Base-by-base conservation (phyloP, 2,329 filamentous ascomycete genomes). In the Plenodomus lindquistii region DNA sequence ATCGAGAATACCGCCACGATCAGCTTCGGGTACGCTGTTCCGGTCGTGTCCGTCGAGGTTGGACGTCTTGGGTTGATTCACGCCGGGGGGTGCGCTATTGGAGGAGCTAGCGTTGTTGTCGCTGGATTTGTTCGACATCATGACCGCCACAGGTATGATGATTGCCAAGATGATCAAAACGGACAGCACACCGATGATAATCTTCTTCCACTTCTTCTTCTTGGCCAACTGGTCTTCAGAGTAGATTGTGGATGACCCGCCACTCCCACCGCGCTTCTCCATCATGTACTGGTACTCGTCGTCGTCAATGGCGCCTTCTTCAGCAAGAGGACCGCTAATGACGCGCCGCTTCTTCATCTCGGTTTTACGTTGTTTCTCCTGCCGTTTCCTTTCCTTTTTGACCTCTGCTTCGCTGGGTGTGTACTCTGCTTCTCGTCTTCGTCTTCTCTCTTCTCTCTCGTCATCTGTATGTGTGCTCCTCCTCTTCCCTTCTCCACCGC, bases 1-100 rank as follows among this genome's bases (percentile, higher is more conserved):
- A 66, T 99, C 92, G 17, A 96, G 79, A 54, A 88, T 86, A 2
- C 88, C 89, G 13, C 85, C 90, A 70, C 83, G 85, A 62, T 84
- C 91, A 52, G 79, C 79, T 47, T 76, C 74, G 1, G 77, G 78
- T 29, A 80, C 77, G 46, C 69, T 71, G 50, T 70, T 64, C 18
- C 75, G 64, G 11, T 74, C 73, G 15, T 79, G 68, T 40, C 72
- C 73, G 10, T 76, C 61, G 3, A 80, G 67, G 41, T 80, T 79
- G 50, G 63, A 70, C 55, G 77, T 80, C 3, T 68, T 50, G 1
- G 77, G 77, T 40, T 67, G 46, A 2, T 59, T 42, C 0, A 61
- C 52, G 38, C 55, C 52, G 8, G 59, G 52, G 19, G 65, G 53
- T 17, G 54, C 49, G 38, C 42, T 55, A 39, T 46, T 49, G 62